Base-by-base conservation (phyloP, 495 filamentous ascomycete species). In the Parachaetomium inaequale region DNA sequence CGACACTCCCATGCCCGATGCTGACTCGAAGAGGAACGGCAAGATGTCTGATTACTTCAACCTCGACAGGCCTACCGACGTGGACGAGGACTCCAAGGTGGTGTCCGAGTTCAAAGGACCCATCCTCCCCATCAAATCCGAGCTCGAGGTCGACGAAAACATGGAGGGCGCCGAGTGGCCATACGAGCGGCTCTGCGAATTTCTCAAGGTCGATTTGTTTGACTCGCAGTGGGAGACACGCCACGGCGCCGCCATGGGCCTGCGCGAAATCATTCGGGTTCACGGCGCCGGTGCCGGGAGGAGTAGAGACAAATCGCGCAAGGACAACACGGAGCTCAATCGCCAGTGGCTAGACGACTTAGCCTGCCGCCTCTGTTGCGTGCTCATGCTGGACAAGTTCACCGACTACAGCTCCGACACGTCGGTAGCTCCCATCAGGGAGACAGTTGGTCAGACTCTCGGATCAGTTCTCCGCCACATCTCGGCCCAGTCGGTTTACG, bases 371-470 rank as follows among this genome's bases (percentile, higher is more conserved):
- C 78, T 98, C 26, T 90, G 91, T 69, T 96, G 91, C 72, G 92
- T 98, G 54, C 88, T 98, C 63, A 97, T 98, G 88, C 85, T 98
- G 1, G 94, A 98, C 75, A 86, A 92, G 53, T 98, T 98, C 68
- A 96, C 92, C 51, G 94, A 98, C 72, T 98, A 97, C 75, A 92
- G 95, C 58, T 96, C 93, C 7, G 94, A 98, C 72, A 98, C 90
- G 58, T 95, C 94, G 6, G 91, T 98, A 40, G 94, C 94, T 2
- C 94, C 94, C 1, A 96, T 98, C 61, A 82, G 94, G 63, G 94
- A 98, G 75, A 96, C 94, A 0, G 90, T 96, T 26, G 95, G 94
- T n/a, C 94, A 98, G 74, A 92, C 92, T 3, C 79, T 98, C 25
- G 95, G 93, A 68, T 88, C 93, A 12, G 83, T 96, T 40, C 79